Evolutionary conservation across 176 grass and related monocot species (phyloP), one percentile per base, ranked within the genome.

Genomic region (Saccharum spontaneum): DNA sequence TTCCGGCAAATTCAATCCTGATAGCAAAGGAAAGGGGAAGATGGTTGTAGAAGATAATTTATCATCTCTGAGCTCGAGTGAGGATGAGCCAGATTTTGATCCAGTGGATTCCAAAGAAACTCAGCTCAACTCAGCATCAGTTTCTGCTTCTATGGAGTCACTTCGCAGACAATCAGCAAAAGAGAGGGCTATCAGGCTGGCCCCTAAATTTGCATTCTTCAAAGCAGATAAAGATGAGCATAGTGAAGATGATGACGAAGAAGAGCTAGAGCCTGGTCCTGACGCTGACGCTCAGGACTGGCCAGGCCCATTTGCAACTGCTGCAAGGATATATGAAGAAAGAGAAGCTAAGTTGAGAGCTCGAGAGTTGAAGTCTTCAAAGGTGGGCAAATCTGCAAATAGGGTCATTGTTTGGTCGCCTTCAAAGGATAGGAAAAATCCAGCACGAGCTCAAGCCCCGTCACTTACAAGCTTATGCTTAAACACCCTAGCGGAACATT

Each of bases 141-240:
- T 13, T 37, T 14, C 22, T 79, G 40, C 30, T 76, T 59, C 71
- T 41, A 1, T 10, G 33, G 81, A 63, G 43, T 23, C 80, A 50
- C 1, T 7, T 71, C 7, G 84, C 65, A 91, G 54, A 69, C 81
- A 92, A 88, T 43, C 30, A 44, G 88, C 82, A 78, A 93, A 83
- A 88, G 83, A 79, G 13, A 90, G 82, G 59, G 93, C 93, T 69
- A 89, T 94, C 43, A 83, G 61, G 48, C 62, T 95, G 71, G 97
- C 97, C 66, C 91, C 91, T 28, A 98, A 94, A 52, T 98, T 88
- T 83, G 97, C 97, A 69, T 94, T 94, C 65, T 95, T 98, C 78
- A 98, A 82, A 88, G 15, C 80, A 82, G 82, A 92, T 70, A 87
- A 92, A 85, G 81, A 88, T 83, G 86, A 46, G 15, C 71, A 46